Conservation (phyloP, 257 asterid species). For the Jasminum sambac region DNA sequence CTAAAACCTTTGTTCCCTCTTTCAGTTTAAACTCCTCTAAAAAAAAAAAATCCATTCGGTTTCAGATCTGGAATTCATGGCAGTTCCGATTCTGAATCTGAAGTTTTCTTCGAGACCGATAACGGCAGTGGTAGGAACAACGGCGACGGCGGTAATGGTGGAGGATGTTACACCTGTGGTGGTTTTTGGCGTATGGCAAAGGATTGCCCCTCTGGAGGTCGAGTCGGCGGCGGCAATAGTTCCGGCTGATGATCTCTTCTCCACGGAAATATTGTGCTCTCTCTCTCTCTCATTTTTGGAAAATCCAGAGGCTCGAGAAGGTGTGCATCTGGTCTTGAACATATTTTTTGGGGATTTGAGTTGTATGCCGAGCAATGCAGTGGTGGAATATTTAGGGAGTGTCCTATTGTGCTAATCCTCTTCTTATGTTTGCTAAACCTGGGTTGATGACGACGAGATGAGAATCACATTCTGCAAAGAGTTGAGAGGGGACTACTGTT, state of each 20-base stretch:
- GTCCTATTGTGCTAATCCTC: conserved; percentile 86
- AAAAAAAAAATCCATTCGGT: too few species aligned
- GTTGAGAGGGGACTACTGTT: conserved; percentile 76
- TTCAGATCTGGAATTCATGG: too few species aligned
- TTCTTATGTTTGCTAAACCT: conserved; percentile 79
- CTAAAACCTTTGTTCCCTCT: too few species aligned
- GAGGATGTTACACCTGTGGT: conserved; percentile 70
- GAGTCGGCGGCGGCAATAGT: conserved; percentile 30
- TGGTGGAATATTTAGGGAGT: conserved; percentile 71
- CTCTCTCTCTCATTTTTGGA: too few species aligned
- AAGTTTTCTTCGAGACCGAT: too few species aligned
- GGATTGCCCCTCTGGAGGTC: conserved; percentile 54
- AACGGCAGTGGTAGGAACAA: conserved; percentile 29
- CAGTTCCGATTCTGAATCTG: too few species aligned
- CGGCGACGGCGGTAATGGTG: conserved; percentile 33
- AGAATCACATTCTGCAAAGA: conserved; percentile 91
- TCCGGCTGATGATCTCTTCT: too few species aligned
- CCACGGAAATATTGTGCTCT: too few species aligned
- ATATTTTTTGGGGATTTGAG: conserved; percentile 63
- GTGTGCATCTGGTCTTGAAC: conserved; percentile 74
- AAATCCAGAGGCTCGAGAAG: too few species aligned
- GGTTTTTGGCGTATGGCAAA: conserved; percentile 67
- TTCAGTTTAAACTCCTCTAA: too few species aligned
- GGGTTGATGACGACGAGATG: conserved; percentile 92
- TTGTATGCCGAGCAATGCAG: conserved; percentile 80